These are phyloP conservation scores for Linaria vulgaris DNA, from an alignment of 257 asterid genomes.

Conservation along the genomic window DNA sequence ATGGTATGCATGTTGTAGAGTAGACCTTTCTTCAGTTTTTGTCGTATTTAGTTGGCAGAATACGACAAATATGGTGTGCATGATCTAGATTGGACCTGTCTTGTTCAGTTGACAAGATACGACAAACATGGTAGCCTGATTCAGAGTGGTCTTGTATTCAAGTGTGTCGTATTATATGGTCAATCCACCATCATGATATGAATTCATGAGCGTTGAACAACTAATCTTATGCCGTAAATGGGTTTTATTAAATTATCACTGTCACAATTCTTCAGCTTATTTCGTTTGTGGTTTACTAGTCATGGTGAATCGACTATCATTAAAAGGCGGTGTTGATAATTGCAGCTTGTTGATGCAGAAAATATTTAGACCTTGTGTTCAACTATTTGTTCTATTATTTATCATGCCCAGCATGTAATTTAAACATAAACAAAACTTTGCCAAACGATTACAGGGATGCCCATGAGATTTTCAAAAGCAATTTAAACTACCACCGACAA, in stretches of 20 bases:
- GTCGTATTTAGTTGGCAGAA: too few relatives aligned
- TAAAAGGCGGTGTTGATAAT: background rate
- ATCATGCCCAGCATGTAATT: background rate
- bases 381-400: background rate
- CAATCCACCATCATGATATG: background rate
- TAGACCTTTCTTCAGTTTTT: too few relatives aligned
- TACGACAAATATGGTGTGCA: conserved; percentile 9
- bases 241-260: conserved; percentile 3
- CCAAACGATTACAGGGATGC: too few relatives aligned
- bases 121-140: too few relatives aligned
- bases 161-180: background rate
- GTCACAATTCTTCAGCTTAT: background rate
- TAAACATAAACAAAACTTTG: too few relatives aligned
- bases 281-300: background rate
- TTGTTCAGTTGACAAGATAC: too few relatives aligned
- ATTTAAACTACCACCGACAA: too few relatives aligned
- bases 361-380: background rate
- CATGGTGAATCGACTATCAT: background rate
- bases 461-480: too few relatives aligned
- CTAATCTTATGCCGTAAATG: conserved; percentile 12
- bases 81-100: conserved; percentile 9
- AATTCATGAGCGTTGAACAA: background rate
- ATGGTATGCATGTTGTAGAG: too few relatives aligned
- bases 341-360: background rate
- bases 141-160: too few relatives aligned